Conservation (phyloP, 2,329 filamentous ascomycete genomes). For the Lachnellula suecica region DNA sequence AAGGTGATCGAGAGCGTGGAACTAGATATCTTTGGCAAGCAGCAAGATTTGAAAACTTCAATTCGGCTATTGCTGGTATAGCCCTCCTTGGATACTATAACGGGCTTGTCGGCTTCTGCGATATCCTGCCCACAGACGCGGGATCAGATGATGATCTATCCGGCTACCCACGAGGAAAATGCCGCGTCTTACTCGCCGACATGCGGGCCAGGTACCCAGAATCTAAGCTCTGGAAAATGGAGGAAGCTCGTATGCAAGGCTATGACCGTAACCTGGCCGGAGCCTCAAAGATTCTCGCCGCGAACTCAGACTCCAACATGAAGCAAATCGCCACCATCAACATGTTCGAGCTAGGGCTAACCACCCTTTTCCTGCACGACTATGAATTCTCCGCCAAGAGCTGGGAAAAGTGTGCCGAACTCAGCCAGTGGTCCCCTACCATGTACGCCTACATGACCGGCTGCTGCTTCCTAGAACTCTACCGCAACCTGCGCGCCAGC, state of each 20-base stretch:
- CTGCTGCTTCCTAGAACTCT: constrained; percentile 75
- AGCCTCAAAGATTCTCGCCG: constrained; percentile 64
- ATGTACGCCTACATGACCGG: constrained; percentile 90
- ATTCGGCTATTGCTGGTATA: constrained; percentile 85
- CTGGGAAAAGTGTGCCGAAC: constrained; percentile 72
- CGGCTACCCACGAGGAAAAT: constrained; percentile 70
- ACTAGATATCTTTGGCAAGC: constrained; percentile 88
- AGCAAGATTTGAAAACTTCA: constrained; percentile 81
- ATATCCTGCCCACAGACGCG: constrained; percentile 71
- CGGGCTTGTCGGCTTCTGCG: constrained; percentile 78
- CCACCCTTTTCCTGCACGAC: constrained; percentile 75
- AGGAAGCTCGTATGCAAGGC: constrained; percentile 77
- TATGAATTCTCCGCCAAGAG: constrained; percentile 72
- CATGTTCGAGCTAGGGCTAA: constrained; percentile 79
- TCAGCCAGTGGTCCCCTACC: constrained; percentile 89
- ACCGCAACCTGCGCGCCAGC: constrained; percentile 57
- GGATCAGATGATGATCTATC: constrained; percentile 57
- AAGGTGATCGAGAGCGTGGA: constrained; percentile 80
- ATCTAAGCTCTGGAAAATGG: constrained; percentile 81
- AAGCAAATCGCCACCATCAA: constrained; percentile 85
- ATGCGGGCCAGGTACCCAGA: constrained; percentile 81
- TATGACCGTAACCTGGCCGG: constrained; percentile 64
- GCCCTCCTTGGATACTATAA: constrained; percentile 86
- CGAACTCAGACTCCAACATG: constrained; percentile 66
- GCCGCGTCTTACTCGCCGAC: constrained; percentile 63